Percentiles rank a stretch among this genome's conserved stretches.
Conservation (phyloP, 768 basidiomycete genomes). For the Imleria badia region DNA sequence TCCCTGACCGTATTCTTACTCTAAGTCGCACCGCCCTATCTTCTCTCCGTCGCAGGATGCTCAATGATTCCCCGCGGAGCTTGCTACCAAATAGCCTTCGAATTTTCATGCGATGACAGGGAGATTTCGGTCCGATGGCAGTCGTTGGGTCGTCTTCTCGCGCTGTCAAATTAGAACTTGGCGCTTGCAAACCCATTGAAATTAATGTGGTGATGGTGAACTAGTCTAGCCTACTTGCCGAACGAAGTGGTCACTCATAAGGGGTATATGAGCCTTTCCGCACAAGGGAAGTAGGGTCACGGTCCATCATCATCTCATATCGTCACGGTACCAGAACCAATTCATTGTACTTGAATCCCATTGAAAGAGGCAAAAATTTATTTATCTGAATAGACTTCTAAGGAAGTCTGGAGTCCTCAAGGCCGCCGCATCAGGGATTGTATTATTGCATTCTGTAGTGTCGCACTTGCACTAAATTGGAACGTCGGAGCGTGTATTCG, state of each 20-base stretch:
- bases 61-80: background rate
- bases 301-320: background rate
- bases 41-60: background rate
- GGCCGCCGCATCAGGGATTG: background rate
- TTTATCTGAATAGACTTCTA: background rate
- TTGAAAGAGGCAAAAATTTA: background rate
- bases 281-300: slow-evolving; percentile 12
- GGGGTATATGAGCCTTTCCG: slow-evolving; percentile 10
- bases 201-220: background rate
- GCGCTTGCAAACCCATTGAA: background rate
- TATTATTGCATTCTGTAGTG: background rate
- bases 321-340: slow-evolving; percentile 1
- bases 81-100: background rate
- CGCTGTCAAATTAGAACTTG: background rate
- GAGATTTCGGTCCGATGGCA: background rate
- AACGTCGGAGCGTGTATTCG: slow-evolving; percentile 24
- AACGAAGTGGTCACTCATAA: slow-evolving; percentile 10
- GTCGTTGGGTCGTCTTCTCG: background rate
- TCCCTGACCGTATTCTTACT: slow-evolving; percentile 7
- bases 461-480: background rate
- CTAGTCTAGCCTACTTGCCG: background rate
- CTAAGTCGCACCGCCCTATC: background rate
- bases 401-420: no score
- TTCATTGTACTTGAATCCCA: background rate
- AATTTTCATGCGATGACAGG: background rate